A percentile compares a stretch with the other conserved stretches of the same genome.
Conservation (phyloP, 2,329 filamentous ascomycete species). For the Colletotrichum limetticola region DNA sequence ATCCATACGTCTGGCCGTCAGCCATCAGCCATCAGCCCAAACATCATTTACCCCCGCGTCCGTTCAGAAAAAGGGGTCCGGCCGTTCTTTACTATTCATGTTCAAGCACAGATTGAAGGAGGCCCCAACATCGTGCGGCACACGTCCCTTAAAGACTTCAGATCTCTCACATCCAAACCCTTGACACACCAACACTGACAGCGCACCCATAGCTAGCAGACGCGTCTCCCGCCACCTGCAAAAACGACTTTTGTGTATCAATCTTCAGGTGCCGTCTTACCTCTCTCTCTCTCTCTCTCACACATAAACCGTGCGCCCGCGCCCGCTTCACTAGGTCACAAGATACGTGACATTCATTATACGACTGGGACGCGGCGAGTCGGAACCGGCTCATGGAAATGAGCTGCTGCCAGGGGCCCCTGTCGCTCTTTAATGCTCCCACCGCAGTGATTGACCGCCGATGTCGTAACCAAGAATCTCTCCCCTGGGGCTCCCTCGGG, state of each 20-base stretch:
- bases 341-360: background rate
- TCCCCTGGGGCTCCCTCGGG: background rate
- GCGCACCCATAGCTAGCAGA: background rate
- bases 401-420: constrained; percentile 25
- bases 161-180: background rate
- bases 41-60: background rate
- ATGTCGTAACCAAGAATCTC: background rate
- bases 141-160: background rate
- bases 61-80: background rate
- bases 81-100: background rate
- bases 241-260: background rate
- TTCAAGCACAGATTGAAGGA: background rate
- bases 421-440: constrained; percentile 12
- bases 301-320: constrained; percentile 2
- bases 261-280: background rate
- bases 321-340: background rate
- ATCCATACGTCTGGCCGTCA: background rate
- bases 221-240: no score
- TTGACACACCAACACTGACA: background rate
- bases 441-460: background rate
- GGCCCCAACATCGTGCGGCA: background rate
- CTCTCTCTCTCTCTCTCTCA: background rate
- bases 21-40: background rate
- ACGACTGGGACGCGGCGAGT: background rate
- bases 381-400: constrained; percentile 22